Evolutionary conservation across 2,329 filamentous ascomycete genomes (phyloP), one percentile per base, ranked within the genome.

Genomic region (Stachybotrys echinatus): DNA sequence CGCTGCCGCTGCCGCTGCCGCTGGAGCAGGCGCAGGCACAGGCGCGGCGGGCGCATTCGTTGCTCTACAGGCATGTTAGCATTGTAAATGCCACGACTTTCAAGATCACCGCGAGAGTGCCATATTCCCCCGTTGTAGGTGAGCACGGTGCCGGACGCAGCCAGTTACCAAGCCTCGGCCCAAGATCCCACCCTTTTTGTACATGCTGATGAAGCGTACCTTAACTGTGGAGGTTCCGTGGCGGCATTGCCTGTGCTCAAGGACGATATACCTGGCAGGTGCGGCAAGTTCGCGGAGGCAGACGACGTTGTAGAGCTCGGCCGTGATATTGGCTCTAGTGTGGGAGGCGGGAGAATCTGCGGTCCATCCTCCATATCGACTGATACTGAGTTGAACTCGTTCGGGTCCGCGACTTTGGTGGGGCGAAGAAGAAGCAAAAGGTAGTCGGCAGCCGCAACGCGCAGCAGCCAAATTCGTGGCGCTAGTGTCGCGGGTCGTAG

Each of bases 261-360:
- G 4, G 73, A 66, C 12, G 73, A 67, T 27, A 79, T 72, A 31
- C 68, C 71, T 8, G 76, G 69, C 38, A 79, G 62, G 40, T 79
- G 75, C 17, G 70, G 67, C 50, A 70, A 43, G 22, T 61, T 60
- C 23, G 71, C 61, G 17, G 74, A 73, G 18, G 67, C 69, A 19
- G 72, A 67, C 2, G 74, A 74, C 4, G 77, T 76, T 3, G 73
- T 73, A 27, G 77, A 77, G 56, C 70, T 73, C 20, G 74, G 74
- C 55, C 73, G 70, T 23, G 77, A 77, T 51, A 77, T 73, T 18
- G 73, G 67, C 54, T 81, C 77, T 40, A 73, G 61, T 10, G 65
- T 63, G 34, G 70, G 65, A 37, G 68, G 61, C 39, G 70, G 62
- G 42, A 73, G 61, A 45, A 68, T 57, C 48, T 72, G 70, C 27